A percentile compares a stretch with the other conserved stretches of the same genome.
Conservation (phyloP, 2,329 filamentous ascomycete genomes). For the Amauroascus verrucosus region DNA sequence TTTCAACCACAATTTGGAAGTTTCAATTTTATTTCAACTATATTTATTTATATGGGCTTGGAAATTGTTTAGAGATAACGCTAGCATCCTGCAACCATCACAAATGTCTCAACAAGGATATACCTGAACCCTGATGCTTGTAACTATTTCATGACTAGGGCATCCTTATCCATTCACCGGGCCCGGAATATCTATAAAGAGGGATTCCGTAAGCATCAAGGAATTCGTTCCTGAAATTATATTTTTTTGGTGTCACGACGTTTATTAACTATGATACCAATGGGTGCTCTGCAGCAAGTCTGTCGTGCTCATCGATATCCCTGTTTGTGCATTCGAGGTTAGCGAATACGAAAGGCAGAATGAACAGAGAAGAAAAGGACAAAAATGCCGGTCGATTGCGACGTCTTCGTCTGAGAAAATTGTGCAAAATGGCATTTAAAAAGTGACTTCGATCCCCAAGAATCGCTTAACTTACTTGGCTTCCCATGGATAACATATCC, state of each 20-base stretch:
- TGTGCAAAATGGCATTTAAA: not conserved
- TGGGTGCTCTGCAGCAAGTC: conserved; percentile 40
- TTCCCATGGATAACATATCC: conserved; percentile 99
- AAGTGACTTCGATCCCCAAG: not conserved
- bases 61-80: too few relatives aligned
- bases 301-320: conserved; percentile 88
- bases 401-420: not conserved
- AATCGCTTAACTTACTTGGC: conserved; percentile 49
- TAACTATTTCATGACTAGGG: too few relatives aligned
- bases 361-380: too few relatives aligned
- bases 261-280: not conserved
- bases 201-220: not conserved
- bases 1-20: too few relatives aligned
- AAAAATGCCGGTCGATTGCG: not conserved
- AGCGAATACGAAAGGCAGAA: not conserved
- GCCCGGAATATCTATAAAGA: not conserved
- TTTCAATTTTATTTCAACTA: too few relatives aligned
- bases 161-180: not conserved
- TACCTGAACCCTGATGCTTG: not conserved
- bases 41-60: too few relatives aligned
- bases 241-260: not conserved
- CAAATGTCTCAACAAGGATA: not conserved
- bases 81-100: too few relatives aligned
- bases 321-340: conserved; percentile 29
- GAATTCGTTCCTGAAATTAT: not conserved